phyloP scores from a whole-genome alignment of 805 yeast genomes.

The Diddensiella caesifluorescens region DNA sequence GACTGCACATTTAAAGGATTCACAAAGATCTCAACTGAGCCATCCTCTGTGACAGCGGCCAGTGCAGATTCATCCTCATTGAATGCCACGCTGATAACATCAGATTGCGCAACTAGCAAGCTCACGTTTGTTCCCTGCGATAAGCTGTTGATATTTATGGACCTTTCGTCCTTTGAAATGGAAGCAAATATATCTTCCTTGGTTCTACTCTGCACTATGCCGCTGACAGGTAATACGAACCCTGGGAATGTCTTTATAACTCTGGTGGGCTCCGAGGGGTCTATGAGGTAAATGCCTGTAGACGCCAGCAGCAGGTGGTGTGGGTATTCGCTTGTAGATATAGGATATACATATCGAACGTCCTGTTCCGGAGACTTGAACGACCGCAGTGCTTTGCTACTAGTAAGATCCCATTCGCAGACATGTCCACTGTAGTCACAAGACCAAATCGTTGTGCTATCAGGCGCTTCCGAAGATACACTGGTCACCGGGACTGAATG shows the following conservation, averaged over 20 bases:
- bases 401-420: slow-evolving; percentile 55
- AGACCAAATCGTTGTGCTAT: slow-evolving; percentile 48
- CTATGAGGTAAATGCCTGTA: slow-evolving; percentile 55
- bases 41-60: slow-evolving; percentile 66
- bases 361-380: slow-evolving; percentile 16
- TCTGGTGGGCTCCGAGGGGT: slow-evolving; percentile 31
- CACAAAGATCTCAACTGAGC: slow-evolving; percentile 64
- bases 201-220: slow-evolving; percentile 37
- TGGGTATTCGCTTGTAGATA: slow-evolving; percentile 6
- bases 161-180: slow-evolving; percentile 75
- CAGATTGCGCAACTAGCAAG: slow-evolving; percentile 67
- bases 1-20: slow-evolving; percentile 38
- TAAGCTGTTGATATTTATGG: slow-evolving; percentile 63
- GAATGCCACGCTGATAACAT: slow-evolving; percentile 42
- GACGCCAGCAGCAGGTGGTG: slow-evolving; percentile 57
- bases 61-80: slow-evolving; percentile 31
- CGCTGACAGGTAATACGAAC: slow-evolving; percentile 62
- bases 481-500: slow-evolving; percentile 45
- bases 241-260: slow-evolving; percentile 61
- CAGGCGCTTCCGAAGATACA: slow-evolving; percentile 39
- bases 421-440: slow-evolving; percentile 54
- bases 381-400: slow-evolving; percentile 37
- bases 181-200: slow-evolving; percentile 50
- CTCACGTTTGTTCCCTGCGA: slow-evolving; percentile 40
- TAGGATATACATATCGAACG: slow-evolving; percentile 14